Evolutionary conservation across 179 eudicot genomes (phyloP), one percentile per base, ranked within the genome.

Genomic region (Heliamphora pulchella): DNA sequence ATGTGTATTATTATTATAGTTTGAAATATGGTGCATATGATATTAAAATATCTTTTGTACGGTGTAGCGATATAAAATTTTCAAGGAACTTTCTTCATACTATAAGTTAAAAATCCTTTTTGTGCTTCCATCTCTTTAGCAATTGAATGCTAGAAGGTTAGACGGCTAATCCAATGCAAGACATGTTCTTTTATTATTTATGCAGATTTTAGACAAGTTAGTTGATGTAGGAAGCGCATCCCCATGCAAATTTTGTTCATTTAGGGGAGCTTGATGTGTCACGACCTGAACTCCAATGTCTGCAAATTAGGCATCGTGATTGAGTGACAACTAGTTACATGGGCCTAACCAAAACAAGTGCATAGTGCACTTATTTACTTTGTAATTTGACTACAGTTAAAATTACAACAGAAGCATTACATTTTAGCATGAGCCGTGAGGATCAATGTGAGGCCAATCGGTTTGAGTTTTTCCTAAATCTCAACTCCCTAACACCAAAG

Each of bases 91-190:
- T 51, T 15, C 2, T 77, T 41, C 59, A 2, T 64, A 3, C 22
- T 65, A 50, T 31, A 77, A 31, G 62, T 65, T 5, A 8, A 65
- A 31, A 75, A 1, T 46, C 0, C 50, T 13, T 68, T 64, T 68
- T 58, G 67, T 58, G 5, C 22, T 72, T 50, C 18, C 20, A 59
- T 59, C 43, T 64, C 68, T 43, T 74, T 57, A 31, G 63, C 18
- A 74, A 57, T 74, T 55, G 65, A 44, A 57, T 53, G 64, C 64
- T 55, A 11, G 13, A 55, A 74, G 55, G 22, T 54, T 74, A 9
- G 50, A 39, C 13, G 50, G 68, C n/a, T 9, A 9, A n/a, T 46
- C 41, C 18, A 43, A 2, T 71, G 8, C 11, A 18, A 22, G 59
- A 51, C 10, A 73, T 9, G 51, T 46, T 75, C 47, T n/a, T 61